phyloP scores from a whole-genome alignment of 495 filamentous ascomycete species.

The Aspergillus mulundensis region DNA sequence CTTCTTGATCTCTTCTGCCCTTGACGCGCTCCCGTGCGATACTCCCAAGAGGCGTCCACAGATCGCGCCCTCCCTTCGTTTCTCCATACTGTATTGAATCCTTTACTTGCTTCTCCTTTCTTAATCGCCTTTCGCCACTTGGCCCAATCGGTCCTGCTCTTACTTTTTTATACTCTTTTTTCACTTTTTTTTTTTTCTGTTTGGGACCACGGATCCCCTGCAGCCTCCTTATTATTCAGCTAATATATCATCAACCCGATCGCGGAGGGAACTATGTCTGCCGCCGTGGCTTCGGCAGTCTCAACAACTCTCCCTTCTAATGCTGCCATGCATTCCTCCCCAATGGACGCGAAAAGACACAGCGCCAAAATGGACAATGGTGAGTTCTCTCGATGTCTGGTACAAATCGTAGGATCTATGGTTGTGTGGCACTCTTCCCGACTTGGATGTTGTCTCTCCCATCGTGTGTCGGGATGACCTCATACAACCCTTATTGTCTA shows the following conservation, averaged over 20 bases:
- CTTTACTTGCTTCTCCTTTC: neutral
- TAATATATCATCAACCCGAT: slow-evolving; percentile 14
- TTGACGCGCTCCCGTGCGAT: slow-evolving; percentile 7
- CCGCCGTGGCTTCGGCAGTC: slow-evolving; percentile 42
- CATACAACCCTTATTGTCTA: slow-evolving; percentile 30
- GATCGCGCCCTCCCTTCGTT: slow-evolving; percentile 1
- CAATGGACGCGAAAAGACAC: slow-evolving; percentile 52
- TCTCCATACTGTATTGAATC: slow-evolving; percentile 8
- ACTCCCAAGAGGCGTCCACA: slow-evolving; percentile 2
- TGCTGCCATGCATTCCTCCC: slow-evolving; percentile 26
- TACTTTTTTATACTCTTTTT: slow-evolving; percentile 13
- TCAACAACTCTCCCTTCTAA: slow-evolving; percentile 32
- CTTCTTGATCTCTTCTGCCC: slow-evolving; percentile 4
- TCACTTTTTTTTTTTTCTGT: slow-evolving; percentile 13
- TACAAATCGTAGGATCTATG: slow-evolving; percentile 20
- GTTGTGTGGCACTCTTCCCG: slow-evolving; percentile 35
- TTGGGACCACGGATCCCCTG: slow-evolving; percentile 16
- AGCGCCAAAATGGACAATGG: slow-evolving; percentile 39
- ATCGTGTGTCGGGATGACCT: slow-evolving; percentile 42
- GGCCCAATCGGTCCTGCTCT: slow-evolving; percentile 11
- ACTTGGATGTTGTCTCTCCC: slow-evolving; percentile 22
- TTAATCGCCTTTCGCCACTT: slow-evolving; percentile 17
- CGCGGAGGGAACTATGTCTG: slow-evolving; percentile 37
- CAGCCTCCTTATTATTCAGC: slow-evolving; percentile 12
- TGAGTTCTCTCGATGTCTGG: slow-evolving; percentile 20